Percentiles rank a stretch among this genome's conserved stretches.
Conservation (phyloP, 768 basidiomycete genomes). For the Phanerodontia chrysosporium region DNA sequence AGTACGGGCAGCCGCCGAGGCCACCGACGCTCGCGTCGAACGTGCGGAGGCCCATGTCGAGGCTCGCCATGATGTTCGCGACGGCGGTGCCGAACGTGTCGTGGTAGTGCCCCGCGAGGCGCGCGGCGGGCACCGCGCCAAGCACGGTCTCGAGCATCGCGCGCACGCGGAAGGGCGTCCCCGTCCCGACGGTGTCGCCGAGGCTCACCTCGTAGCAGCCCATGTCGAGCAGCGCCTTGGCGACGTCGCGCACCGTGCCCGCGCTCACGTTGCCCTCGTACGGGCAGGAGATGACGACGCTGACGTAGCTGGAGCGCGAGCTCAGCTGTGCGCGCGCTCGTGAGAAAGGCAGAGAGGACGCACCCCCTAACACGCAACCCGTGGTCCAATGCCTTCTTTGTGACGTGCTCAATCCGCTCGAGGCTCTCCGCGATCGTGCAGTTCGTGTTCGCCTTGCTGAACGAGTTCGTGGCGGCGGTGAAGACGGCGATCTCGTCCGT, state of each 20-base stretch:
- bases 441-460: conserved; percentile 84
- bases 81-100: conserved; percentile 86
- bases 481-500: conserved; percentile 88
- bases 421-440: conserved; percentile 69
- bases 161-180: conserved; percentile 64
- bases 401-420: conserved; percentile 55
- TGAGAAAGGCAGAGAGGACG: conserved; percentile 47
- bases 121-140: conserved; percentile 51
- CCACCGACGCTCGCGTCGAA: conserved; percentile 85
- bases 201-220: conserved; percentile 92
- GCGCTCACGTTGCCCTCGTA: conserved; percentile 78
- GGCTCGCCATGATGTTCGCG: conserved; percentile 68
- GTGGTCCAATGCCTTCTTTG: conserved; percentile 50
- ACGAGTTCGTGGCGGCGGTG: conserved; percentile 83
- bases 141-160: conserved; percentile 69
- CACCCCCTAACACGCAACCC: conserved; percentile 67
- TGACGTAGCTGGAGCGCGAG: conserved; percentile 65
- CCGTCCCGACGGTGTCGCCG: conserved; percentile 89
- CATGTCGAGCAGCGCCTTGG: conserved; percentile 74
- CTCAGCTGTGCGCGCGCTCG: not conserved
- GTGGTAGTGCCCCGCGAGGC: conserved; percentile 80
- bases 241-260: conserved; percentile 59
- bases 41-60: conserved; percentile 71
- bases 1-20: conserved; percentile 93
- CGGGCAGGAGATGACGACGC: conserved; percentile 80